phyloP scores from a whole-genome alignment of 352 stramenopile species.

The Blastocystis sp. region DNA sequence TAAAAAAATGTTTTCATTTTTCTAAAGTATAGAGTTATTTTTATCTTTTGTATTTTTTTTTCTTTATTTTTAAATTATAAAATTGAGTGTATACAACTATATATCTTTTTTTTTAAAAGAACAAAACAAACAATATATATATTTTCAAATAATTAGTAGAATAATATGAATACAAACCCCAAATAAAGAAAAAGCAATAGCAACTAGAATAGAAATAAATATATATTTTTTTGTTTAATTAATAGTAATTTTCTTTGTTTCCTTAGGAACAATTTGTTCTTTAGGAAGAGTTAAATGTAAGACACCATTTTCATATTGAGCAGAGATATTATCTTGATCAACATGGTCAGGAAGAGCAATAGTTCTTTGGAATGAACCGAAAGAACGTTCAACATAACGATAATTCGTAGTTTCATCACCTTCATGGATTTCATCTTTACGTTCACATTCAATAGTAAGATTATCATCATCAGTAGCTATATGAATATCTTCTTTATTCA shows the following conservation, averaged over 20 bases:
- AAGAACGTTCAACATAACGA: constrained; percentile 36
- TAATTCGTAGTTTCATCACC: constrained; percentile 32
- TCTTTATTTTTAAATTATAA: too few species aligned
- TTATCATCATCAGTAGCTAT: neutral
- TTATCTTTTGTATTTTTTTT: too few species aligned
- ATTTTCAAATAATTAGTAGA: too few species aligned
- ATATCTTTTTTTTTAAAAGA: too few species aligned
- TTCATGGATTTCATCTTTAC: constrained; percentile 13
- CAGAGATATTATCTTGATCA: constrained; percentile 31
- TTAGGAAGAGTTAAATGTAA: constrained; percentile 39
- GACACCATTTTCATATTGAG: constrained; percentile 36
- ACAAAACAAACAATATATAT: too few species aligned
- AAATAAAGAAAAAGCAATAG: too few species aligned
- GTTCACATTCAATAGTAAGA: neutral
- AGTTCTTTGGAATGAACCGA: constrained; percentile 29
- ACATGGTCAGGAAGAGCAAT: constrained; percentile 39
- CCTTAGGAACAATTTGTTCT: neutral
- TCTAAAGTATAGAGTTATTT: too few species aligned
- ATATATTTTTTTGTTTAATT: too few species aligned
- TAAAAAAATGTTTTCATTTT: too few species aligned
- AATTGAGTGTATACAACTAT: too few species aligned
- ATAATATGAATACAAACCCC: too few species aligned
- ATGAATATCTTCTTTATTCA: constrained; percentile 2
- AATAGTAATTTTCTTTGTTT: constrained; percentile 12
- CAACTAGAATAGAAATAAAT: too few species aligned